Evolutionary conservation across 2,329 filamentous ascomycete species (phyloP), one percentile per base, ranked within the genome.

Genomic region (Colletotrichum falcatum): DNA sequence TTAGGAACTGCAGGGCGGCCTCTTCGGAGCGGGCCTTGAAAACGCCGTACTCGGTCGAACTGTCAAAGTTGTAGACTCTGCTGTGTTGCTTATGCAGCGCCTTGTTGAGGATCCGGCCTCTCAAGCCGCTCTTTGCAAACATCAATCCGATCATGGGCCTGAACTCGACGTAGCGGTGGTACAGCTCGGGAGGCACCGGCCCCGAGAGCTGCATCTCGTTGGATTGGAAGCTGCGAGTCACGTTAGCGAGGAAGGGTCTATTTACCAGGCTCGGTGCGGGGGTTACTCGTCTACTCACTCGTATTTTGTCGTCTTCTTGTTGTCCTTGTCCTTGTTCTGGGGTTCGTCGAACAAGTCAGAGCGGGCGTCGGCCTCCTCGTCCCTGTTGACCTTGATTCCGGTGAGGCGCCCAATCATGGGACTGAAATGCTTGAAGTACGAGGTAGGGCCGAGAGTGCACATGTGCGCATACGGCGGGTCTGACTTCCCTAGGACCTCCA

Each of bases 161-260:
- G 81, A 98, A 98, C 79, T 97, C 95, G 67, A 98, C 95, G 77
- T 92, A 98, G 74, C 94, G 92, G 79, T 98, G 95, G 79, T 97
- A 97, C 42, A 98, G 85, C 72, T 90, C 85, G 2, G 89, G 84
- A 0, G 95, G 95, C 0, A 96, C 91, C 0, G 95, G 95, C 0
- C 95, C 95, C 55, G 88, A 86, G 9, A 98, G 87, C 79, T 98
- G 95, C 76, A 98, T 90, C 79, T 98, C 92, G 78, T 94, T 95
- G 48, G 95, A 93, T 85, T 97, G 95, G 81, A 98, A 98, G 80
- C 93, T 95, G 76, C 1, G 5, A 18, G 20, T 9, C 2, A 14
- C 11, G 39, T 55, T 53, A 64, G 23, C 26, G 60, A 51, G 56
- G 55, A 42, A 42, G 48, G n/a, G 61, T 12, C 16, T 16, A 8